Conservation (phyloP, 2,329 filamentous ascomycete genomes). For the Phyllosticta citrichinensis region DNA sequence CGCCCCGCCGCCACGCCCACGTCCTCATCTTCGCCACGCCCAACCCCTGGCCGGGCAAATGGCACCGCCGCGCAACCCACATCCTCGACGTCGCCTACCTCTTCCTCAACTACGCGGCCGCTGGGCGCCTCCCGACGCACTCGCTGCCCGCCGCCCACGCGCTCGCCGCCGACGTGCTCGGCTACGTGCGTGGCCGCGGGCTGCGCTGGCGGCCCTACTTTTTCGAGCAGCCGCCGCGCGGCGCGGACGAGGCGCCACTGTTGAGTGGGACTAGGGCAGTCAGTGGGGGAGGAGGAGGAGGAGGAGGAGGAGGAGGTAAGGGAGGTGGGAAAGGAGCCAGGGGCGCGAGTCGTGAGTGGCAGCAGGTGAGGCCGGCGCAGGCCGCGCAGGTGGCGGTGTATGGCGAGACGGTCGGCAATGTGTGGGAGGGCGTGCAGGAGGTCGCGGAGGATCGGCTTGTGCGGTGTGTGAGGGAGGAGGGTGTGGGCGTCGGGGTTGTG, state of each 20-base stretch:
- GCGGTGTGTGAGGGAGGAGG: not conserved
- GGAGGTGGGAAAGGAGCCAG: not conserved
- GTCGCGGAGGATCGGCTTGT: not conserved
- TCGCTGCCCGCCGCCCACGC: constrained; percentile 14
- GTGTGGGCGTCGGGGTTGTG: constrained; percentile 1
- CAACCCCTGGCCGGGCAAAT: constrained; percentile 26
- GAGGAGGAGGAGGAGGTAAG: too few species aligned
- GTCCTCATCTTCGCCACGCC: constrained; percentile 25
- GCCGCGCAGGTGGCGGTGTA: constrained; percentile 1
- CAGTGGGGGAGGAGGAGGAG: too few species aligned
- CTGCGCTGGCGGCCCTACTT: constrained; percentile 11
- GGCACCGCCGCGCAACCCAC: constrained; percentile 24
- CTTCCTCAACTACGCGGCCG: constrained; percentile 25
- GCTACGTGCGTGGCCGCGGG: constrained; percentile 23
- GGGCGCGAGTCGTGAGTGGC: not conserved
- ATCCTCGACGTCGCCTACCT: constrained; percentile 25
- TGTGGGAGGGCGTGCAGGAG: not conserved
- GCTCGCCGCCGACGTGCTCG: constrained; percentile 23
- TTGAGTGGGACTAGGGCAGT: not conserved
- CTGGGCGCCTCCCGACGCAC: constrained; percentile 16
- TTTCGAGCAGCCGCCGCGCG: not conserved
- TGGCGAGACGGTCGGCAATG: not conserved
- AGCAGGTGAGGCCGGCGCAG: not conserved
- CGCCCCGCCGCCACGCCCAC: constrained; percentile 13
- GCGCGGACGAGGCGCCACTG: not conserved